A percentile compares a stretch with the other conserved stretches of the same genome.
phyloP scores from a whole-genome alignment of 78 protist genomes.

The Tieghemostelium lacteum region DNA sequence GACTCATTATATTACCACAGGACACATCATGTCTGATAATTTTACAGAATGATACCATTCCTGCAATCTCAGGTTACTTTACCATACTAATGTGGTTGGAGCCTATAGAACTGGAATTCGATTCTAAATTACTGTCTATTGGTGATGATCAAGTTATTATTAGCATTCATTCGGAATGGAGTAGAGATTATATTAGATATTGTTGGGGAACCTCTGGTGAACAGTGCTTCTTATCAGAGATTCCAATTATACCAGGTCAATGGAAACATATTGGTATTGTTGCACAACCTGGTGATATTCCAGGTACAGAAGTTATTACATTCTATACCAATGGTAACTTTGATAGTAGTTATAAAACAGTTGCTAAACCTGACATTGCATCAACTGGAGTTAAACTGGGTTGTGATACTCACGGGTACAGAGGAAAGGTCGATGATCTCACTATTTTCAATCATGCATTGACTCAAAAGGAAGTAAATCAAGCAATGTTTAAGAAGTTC shows the following conservation, averaged over 20 bases:
- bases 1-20: neutral
- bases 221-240: slow-evolving; percentile 12
- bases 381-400: slow-evolving; percentile 8
- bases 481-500: slow-evolving; percentile 62
- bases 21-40: neutral
- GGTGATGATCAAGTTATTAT: no score
- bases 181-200: slow-evolving; percentile 3
- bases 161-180: slow-evolving; percentile 6
- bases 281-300: neutral
- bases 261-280: slow-evolving; percentile 55
- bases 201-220: neutral
- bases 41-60: neutral
- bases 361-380: neutral
- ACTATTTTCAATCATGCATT: slow-evolving; percentile 14
- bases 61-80: neutral
- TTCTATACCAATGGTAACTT: slow-evolving; percentile 21
- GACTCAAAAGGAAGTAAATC: neutral
- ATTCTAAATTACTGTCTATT: no score
- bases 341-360: neutral
- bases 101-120: slow-evolving; percentile 27
- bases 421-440: slow-evolving; percentile 48
- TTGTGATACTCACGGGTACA: slow-evolving; percentile 7
- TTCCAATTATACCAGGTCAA: neutral
- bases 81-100: slow-evolving; percentile 43
- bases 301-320: neutral